These are phyloP conservation scores for Plenodomus lindquistii DNA, from an alignment of 2,329 filamentous ascomycete genomes.

Conservation along the genomic window DNA sequence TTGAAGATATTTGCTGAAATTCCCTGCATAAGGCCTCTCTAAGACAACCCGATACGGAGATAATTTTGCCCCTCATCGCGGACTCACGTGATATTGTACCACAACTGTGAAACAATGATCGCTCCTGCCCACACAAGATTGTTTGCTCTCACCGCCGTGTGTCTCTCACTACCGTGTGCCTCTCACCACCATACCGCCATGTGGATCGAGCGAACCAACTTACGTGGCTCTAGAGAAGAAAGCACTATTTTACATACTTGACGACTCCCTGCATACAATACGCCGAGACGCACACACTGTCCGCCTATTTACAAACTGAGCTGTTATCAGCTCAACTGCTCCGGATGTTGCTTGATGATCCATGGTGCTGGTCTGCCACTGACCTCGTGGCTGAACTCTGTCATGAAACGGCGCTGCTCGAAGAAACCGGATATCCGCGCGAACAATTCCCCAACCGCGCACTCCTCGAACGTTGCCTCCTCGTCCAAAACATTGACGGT, in stretches of 20 bases:
- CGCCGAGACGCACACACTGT: no score
- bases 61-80: slow-evolving; percentile 11
- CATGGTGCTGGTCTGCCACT: slow-evolving; percentile 73
- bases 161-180: no score
- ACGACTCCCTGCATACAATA: no score
- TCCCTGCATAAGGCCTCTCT: not conserved
- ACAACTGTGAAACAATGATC: not conserved
- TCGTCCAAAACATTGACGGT: slow-evolving; percentile 68
- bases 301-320: no score
- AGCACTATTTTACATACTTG: no score
- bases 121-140: no score
- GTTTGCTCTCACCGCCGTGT: no score
- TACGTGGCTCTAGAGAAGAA: no score
- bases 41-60: not conserved
- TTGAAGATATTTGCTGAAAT: no score
- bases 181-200: no score
- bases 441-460: slow-evolving; percentile 53
- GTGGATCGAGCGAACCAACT: no score
- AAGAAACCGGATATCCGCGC: slow-evolving; percentile 47
- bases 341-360: slow-evolving; percentile 57
- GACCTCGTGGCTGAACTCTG: slow-evolving; percentile 70
- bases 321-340: no score
- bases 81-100: slow-evolving; percentile 11
- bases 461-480: slow-evolving; percentile 59
- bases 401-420: slow-evolving; percentile 50